phyloP scores from a whole-genome alignment of 2,329 filamentous ascomycete genomes.

The Beauveria pseudobassiana region DNA sequence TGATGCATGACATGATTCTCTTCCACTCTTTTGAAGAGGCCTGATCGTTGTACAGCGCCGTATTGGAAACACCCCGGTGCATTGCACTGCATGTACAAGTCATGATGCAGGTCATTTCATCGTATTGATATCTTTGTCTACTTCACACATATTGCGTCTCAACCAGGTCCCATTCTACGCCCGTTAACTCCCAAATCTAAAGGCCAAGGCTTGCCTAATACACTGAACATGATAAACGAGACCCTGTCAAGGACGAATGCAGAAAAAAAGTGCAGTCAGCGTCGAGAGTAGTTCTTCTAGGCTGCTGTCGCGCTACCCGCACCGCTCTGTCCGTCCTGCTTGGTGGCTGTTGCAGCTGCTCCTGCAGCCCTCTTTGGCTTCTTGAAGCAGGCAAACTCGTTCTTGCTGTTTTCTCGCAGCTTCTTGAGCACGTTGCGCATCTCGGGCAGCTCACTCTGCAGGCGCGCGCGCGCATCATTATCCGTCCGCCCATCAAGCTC shows the following conservation, averaged over 20 bases:
- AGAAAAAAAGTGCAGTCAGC: neutral
- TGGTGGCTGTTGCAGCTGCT: neutral
- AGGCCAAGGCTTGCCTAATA: neutral
- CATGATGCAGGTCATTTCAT: neutral
- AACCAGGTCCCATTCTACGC: neutral
- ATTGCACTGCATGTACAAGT: neutral
- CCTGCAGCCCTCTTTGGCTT: conserved; percentile 45
- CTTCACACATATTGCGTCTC: neutral
- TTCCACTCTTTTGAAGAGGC: neutral
- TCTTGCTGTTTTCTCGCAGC: conserved; percentile 71
- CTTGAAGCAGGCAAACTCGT: conserved; percentile 81
- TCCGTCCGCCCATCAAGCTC: conserved; percentile 85
- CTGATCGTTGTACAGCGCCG: neutral
- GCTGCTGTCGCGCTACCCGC: conserved; percentile 15
- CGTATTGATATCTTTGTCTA: neutral
- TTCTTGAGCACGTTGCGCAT: conserved; percentile 84
- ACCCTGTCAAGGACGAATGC: neutral
- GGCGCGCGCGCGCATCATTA: conserved; percentile 67
- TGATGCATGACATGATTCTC: conserved; percentile 1
- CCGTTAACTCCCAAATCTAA: neutral
- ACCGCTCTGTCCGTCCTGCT: conserved; percentile 9
- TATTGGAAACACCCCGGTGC: neutral
- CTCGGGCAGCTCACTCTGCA: conserved; percentile 83
- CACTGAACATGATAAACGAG: neutral
- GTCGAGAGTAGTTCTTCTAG: conserved; percentile 16